A percentile compares a stretch with the other conserved stretches of the same genome.
phyloP scores from a whole-genome alignment of 1,139 yeast genomes.

The Geotrichum citri-aurantii region DNA sequence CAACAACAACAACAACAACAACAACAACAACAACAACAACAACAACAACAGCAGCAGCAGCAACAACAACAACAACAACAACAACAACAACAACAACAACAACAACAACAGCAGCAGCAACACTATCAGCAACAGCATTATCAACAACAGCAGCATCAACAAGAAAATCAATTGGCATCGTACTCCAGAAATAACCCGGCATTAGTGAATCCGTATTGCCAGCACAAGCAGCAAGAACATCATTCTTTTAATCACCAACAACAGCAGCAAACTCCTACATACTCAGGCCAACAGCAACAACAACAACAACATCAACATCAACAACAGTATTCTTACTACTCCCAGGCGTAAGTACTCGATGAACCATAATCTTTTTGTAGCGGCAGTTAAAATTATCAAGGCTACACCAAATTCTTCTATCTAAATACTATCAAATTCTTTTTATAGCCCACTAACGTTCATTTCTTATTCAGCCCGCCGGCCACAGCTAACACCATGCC shows the following conservation, averaged over 20 bases:
- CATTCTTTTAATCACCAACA: background rate
- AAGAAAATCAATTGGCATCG: background rate
- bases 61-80: constrained; percentile 26
- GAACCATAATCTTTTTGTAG: background rate
- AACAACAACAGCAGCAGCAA: constrained; percentile 4
- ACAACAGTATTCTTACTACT: background rate
- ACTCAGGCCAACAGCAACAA: background rate
- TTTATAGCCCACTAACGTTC: background rate
- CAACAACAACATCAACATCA: background rate
- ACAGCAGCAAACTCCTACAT: background rate
- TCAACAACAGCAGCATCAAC: background rate
- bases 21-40: too few relatives aligned
- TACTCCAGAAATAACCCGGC: background rate
- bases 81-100: background rate
- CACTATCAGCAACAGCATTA: constrained; percentile 4
- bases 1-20: too few relatives aligned
- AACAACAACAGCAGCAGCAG: too few relatives aligned
- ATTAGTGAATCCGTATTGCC: background rate
- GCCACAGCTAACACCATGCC: background rate
- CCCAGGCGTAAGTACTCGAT: background rate
- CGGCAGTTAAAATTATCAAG: background rate
- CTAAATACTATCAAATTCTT: background rate
- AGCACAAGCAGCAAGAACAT: background rate
- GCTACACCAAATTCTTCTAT: background rate
- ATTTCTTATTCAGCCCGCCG: background rate